A percentile compares a stretch with the other conserved stretches of the same genome.
Conservation (phyloP, 75 land plant species). For the Isoetes taiwanensis region DNA sequence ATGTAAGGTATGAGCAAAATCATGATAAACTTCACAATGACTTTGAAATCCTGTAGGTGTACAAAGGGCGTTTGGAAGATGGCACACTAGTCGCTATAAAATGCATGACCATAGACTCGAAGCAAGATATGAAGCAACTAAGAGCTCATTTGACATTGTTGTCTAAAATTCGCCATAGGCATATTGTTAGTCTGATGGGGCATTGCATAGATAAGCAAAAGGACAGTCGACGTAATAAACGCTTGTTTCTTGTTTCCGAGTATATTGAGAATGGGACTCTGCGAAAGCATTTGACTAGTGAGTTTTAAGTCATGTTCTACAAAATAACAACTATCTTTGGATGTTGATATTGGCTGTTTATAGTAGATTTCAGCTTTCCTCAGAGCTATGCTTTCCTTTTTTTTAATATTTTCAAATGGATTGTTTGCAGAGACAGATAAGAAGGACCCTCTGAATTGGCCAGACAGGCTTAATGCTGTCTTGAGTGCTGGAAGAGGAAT, state of each 20-base stretch:
- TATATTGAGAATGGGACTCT: conserved; percentile 56
- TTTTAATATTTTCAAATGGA: too few relatives aligned
- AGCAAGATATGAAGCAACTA: conserved; percentile 27
- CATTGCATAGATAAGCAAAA: conserved; percentile 54
- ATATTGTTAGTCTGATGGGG: conserved; percentile 74
- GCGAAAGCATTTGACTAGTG: conserved; percentile 49
- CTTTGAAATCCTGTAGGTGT: too few relatives aligned
- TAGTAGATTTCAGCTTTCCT: too few relatives aligned
- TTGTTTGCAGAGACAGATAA: too few relatives aligned
- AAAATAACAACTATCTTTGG: too few relatives aligned
- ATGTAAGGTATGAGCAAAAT: too few relatives aligned
- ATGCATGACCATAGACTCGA: conserved; percentile 41
- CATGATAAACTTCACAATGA: too few relatives aligned
- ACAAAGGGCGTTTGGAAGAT: conserved; percentile 56
- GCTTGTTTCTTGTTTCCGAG: conserved; percentile 59
- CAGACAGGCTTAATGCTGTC: conserved; percentile 52
- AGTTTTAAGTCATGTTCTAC: too few relatives aligned
- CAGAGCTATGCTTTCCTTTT: too few relatives aligned
- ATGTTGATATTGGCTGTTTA: too few relatives aligned
- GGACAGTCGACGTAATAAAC: conserved; percentile 28
- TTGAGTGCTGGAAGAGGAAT: conserved; percentile 70
- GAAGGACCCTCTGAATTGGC: too few relatives aligned
- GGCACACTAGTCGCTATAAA: conserved; percentile 56
- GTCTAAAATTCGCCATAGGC: conserved; percentile 58
- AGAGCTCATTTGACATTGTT: conserved; percentile 54